phyloP scores from a whole-genome alignment of 768 basidiomycete species.

The Lentinula sp. region DNA sequence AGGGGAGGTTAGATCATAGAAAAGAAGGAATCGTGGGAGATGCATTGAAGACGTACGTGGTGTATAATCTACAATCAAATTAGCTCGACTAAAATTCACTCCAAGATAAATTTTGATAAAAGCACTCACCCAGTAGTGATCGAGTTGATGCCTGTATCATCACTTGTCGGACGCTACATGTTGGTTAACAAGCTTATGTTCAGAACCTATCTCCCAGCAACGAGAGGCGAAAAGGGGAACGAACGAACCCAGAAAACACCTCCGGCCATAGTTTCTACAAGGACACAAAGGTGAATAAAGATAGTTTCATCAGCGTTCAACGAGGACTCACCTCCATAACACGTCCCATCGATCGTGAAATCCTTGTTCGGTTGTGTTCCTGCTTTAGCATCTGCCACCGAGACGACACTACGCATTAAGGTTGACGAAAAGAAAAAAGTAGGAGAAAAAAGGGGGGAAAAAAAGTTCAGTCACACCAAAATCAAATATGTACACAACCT shows the following conservation, averaged over 20 bases:
- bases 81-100: no score
- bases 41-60: conserved; percentile 25
- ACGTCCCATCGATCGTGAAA: conserved; percentile 34
- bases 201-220: no score
- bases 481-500: background rate
- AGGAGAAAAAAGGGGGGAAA: no score
- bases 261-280: conserved; percentile 41
- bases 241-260: conserved; percentile 47
- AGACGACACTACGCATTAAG: conserved; percentile 30
- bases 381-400: conserved; percentile 29
- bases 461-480: no score
- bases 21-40: background rate
- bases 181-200: background rate
- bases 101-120: no score
- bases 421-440: no score
- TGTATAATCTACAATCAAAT: conserved; percentile 24
- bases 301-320: background rate
- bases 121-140: conserved; percentile 42
- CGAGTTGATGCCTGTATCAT: conserved; percentile 40
- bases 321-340: conserved; percentile 33
- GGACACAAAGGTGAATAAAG: no score
- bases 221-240: no score
- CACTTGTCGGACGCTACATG: conserved; percentile 32
- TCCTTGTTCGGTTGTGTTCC: conserved; percentile 33
- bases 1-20: no score